phyloP scores from a whole-genome alignment of 805 yeast genomes.

The Candida yuanshanica region DNA sequence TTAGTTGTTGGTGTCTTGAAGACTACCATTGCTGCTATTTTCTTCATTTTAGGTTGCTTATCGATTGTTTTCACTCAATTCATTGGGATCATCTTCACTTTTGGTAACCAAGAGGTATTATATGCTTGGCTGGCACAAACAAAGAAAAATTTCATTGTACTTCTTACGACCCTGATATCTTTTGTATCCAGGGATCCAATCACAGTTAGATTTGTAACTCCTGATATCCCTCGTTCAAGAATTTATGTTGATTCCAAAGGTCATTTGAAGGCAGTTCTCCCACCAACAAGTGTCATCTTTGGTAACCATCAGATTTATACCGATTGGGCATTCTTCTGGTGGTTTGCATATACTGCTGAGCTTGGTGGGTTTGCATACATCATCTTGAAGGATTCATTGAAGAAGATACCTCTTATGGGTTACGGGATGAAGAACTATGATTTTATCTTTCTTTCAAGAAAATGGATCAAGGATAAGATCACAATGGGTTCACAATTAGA shows the following conservation, averaged over 20 bases:
- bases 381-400: constrained; percentile 70
- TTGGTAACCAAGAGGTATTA: constrained; percentile 27
- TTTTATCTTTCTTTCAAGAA: constrained; percentile 76
- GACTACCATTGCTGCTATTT: constrained; percentile 6
- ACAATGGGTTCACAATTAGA: constrained; percentile 50
- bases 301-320: constrained; percentile 93
- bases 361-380: constrained; percentile 63
- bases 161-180: constrained; percentile 46
- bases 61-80: constrained; percentile 44
- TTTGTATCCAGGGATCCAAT: constrained; percentile 42
- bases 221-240: constrained; percentile 20
- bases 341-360: constrained; percentile 64
- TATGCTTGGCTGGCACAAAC: constrained; percentile 46
- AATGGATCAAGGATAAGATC: constrained; percentile 75
- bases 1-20: constrained; percentile 10
- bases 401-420: constrained; percentile 69
- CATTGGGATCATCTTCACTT: constrained; percentile 29
- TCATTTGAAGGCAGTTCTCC: constrained; percentile 24
- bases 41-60: constrained; percentile 30
- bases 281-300: constrained; percentile 56
- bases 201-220: constrained; percentile 44
- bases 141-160: constrained; percentile 50
- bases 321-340: constrained; percentile 94
- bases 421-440: constrained; percentile 76
- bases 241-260: constrained; percentile 7